Evolutionary conservation across 2,329 filamentous ascomycete genomes (phyloP), one percentile per base, ranked within the genome.

Genomic region (Calonectria naviculata): DNA sequence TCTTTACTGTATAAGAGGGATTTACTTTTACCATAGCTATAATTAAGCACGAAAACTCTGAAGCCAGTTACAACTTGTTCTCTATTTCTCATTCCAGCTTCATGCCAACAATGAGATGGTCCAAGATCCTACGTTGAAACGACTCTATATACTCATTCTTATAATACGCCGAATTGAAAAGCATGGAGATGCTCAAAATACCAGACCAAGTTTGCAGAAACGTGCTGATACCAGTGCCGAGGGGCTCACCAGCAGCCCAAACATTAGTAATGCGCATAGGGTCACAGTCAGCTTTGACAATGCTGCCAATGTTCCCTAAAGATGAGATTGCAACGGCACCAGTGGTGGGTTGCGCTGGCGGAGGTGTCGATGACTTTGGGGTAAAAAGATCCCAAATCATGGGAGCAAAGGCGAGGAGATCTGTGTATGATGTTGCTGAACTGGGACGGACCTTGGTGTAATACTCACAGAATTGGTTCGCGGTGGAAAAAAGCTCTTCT

Each of bases 361-460:
- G 46, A 5, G 26, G 26, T 24, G 36, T 24, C 8, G 56, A 42
- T 19, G 31, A 5, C 13, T 52, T 67, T 26, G 65, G 65, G 0
- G 65, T 67, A n/a, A 62, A 67, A 7, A 54, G 24, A 21, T 67
- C 54, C 65, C 56, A 67, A 13, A 42, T 42, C 54, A 62, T 52
- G 13, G 42, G 65, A 6, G 56, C 65, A 34, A 67, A n/a, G 4
- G 54, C 31, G 5, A 67, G 4, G 36, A 29, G 26, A 36, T 54
- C 54, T 0, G 8, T 12, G 8, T 21, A 26, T 3, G 10, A 21
- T 29, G 26, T 29, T 9, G n/a, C 49, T 28, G 56, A 9, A 4
- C 4, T 24, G 13, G 34, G 13, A 9, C 34, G 42, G 5, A 62
- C 31, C 12, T 24, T 62, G 13, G 34, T 9, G 13, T 67, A 62